Base-by-base conservation (phyloP, 164 flowering plant species). In the Piper longum region DNA sequence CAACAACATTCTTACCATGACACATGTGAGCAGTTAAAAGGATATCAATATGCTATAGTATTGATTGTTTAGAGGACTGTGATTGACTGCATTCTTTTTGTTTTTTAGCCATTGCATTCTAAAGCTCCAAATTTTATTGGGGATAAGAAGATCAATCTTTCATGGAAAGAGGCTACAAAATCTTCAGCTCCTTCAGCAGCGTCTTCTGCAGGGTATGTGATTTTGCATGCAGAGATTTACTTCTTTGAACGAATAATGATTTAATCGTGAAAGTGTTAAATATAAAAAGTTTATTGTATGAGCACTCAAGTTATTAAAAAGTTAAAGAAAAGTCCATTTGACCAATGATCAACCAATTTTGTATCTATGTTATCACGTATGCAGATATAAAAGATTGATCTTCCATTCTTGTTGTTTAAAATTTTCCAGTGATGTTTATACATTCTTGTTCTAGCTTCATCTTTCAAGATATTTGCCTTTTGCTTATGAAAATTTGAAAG, bases 1-100 rank as follows among this genome's bases (percentile, higher is more conserved):
- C 80, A 89, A 88, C 75, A 89, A 92, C 75, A 92, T 92, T 62
- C 77, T 89, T 66, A 80, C 89, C 41, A 92, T 89, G 98, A 77
- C 97, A 56, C 86, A 87, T 89, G 99, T 93, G 40, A 62, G 18
- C 59, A 42, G 66, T 17, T 36, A 41, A 57, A 57, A 57, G 60
- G 18, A 5, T 17, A 16, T 41, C 14, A 2, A 43, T 19, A 41
- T 68, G 43, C 3, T 43, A 19, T n/a, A 57, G 36, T 42, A 58
- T 56, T 11, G 19, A 19, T 12, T 45, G 17, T 9, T 5, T 11
- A 40, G 7, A 42, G 2, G 13, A 6, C 60, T 62, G 7, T 54
- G 59, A 54, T 61, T 17, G 45, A 42, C 36, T 11, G 17, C 62
- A 51, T 7, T 2, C 52, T 58, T 66, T 66, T 44, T 57, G 18